These are phyloP conservation scores for Podospora fimiseda DNA, from an alignment of 495 filamentous ascomycete genomes.

Conservation along the genomic window DNA sequence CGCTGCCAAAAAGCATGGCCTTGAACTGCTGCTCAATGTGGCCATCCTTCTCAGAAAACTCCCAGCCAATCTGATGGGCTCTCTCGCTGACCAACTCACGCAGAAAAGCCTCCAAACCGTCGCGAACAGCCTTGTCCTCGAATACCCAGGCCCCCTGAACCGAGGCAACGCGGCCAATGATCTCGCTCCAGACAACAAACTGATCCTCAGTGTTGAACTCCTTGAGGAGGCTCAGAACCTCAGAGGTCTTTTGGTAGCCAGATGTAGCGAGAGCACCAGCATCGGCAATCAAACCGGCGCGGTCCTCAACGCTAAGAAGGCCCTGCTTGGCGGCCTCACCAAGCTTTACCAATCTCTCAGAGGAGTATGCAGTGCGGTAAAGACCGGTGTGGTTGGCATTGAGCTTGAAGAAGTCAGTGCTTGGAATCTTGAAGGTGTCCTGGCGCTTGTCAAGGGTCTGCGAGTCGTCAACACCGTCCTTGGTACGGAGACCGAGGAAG, in stretches of 20 bases:
- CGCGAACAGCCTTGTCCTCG: constrained; percentile 63
- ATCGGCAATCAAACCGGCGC: constrained; percentile 93
- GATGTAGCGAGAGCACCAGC: constrained; percentile 84
- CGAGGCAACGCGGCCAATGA: constrained; percentile 65
- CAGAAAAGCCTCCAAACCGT: constrained; percentile 77
- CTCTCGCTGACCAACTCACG: constrained; percentile 65
- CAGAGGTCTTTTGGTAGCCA: constrained; percentile 90
- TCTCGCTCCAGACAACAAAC: constrained; percentile 93
- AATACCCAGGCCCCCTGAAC: constrained; percentile 85
- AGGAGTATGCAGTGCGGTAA: constrained; percentile 65
- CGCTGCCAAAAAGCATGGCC: constrained; percentile 58
- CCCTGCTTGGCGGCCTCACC: constrained; percentile 80
- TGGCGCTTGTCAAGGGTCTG: constrained; percentile 67
- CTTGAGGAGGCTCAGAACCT: constrained; percentile 75
- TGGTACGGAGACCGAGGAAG: constrained; percentile 62
- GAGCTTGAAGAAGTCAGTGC: constrained; percentile 68
- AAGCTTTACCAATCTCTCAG: constrained; percentile 62
- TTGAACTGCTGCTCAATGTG: constrained; percentile 88
- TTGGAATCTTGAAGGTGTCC: constrained; percentile 58
- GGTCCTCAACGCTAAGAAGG: constrained; percentile 84
- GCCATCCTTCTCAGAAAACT: constrained; percentile 72
- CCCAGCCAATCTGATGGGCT: constrained; percentile 82
- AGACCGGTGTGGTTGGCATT: constrained; percentile 71
- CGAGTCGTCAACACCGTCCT: constrained; percentile 56
- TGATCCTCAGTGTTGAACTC: constrained; percentile 77